Base-by-base conservation (phyloP, 345 rosid species). In the Eucalyptus globulus region DNA sequence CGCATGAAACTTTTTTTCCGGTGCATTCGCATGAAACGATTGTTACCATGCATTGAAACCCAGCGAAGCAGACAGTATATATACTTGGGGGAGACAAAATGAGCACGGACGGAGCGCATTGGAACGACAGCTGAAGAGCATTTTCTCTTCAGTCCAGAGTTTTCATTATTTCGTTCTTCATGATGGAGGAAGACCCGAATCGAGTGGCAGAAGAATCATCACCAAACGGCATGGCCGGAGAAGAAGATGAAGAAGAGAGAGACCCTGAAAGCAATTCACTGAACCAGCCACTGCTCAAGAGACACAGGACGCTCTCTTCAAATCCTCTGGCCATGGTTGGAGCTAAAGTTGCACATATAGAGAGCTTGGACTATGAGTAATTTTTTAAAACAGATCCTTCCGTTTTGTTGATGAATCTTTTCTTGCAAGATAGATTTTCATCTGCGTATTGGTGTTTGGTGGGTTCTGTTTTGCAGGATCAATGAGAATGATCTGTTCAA, bases 331-430 rank as follows among this genome's bases (percentile, higher is more conserved):
- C 99, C 91, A 88, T 95, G 89, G 96, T 96, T 65, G 99, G 99
- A 89, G 93, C 97, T 86, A 96, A 96, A 90, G 98, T 96, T 81
- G 95, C 99, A 43, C 93, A 95, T 86, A 94, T 97, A 15, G 99
- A 97, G 92, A 97, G 99, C 94, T 93, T 96, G 92, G 97, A 97
- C 89, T 96, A 97, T 72, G 99, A 96, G 99, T 97, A 93, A 93
- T 29, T 86, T 86, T 69, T 87, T 13, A 13, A 47, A 24, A 5
- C 44, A 21, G 40, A 45, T 49, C 27, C 9, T 26, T 76, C 85
- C 14, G 14, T 76, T 37, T 76, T 76, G 83, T 76, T 12, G 85
- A 76, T 11, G 85, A 34, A 6, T 22, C n/a, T 58, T 87, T 37
- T 65, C 80, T 87, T 43, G 80, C 51, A 29, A 44, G 53, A 13